These are phyloP conservation scores for Tephrocybe sp. DNA, from an alignment of 768 basidiomycete genomes.

Conservation along the genomic window DNA sequence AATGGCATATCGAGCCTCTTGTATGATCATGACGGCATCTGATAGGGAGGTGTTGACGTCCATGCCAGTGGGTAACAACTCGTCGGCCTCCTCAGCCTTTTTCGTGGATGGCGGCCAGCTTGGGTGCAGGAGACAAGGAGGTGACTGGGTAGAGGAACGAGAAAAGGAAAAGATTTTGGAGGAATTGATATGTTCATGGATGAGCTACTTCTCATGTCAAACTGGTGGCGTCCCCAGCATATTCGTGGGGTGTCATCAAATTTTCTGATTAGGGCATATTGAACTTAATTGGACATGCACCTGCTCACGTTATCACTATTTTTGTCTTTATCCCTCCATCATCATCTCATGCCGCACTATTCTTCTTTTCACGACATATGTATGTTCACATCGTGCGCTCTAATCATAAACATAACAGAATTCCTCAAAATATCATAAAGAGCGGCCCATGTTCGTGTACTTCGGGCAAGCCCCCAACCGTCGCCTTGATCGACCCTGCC, in stretches of 20 bases:
- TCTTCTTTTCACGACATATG: not conserved
- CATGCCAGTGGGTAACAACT: conserved; percentile 8
- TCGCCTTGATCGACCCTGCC: no score
- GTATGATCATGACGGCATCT: conserved; percentile 16
- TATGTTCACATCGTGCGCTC: not conserved
- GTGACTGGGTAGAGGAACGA: not conserved
- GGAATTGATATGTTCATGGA: conserved; percentile 8
- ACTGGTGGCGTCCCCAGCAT: not conserved
- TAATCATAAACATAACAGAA: no score
- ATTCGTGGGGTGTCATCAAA: not conserved
- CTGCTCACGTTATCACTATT: not conserved
- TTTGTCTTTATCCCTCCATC: not conserved
- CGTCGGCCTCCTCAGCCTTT: conserved; percentile 11
- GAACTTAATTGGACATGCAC: conserved; percentile 4
- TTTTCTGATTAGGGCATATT: conserved; percentile 13
- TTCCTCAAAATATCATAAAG: no score
- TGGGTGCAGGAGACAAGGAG: not conserved
- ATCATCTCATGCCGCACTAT: not conserved
- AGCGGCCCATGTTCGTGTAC: no score
- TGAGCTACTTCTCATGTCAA: conserved; percentile 20
- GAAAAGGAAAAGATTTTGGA: not conserved
- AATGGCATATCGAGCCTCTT: conserved; percentile 30
- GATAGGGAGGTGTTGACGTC: conserved; percentile 6
- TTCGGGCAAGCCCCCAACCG: no score
- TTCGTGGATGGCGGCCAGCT: conserved; percentile 7